Evolutionary conservation across 345 rosid species (phyloP).

Genomic region (Corchorus olitorius): DNA sequence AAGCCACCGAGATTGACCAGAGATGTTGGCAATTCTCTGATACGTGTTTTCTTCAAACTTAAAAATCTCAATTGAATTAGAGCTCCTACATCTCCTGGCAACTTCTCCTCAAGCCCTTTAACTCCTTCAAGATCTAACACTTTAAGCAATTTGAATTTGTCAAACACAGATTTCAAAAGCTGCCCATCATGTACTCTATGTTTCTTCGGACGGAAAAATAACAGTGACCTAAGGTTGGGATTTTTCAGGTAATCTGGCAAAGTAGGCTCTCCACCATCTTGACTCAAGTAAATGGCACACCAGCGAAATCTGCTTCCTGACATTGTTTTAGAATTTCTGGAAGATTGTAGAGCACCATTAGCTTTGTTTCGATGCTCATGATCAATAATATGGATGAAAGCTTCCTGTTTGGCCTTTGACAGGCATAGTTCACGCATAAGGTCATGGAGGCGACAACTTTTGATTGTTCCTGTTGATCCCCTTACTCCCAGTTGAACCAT

Average conservation of each 20-base stretch:
- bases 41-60: slow-evolving; percentile 22
- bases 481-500: slow-evolving; percentile 37
- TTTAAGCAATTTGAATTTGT: slow-evolving; percentile 22
- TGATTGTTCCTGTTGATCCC: slow-evolving; percentile 34
- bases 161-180: slow-evolving; percentile 20
- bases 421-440: slow-evolving; percentile 41
- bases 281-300: slow-evolving; percentile 16
- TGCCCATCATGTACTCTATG: background rate
- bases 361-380: slow-evolving; percentile 1
- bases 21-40: slow-evolving; percentile 16
- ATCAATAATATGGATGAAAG: slow-evolving; percentile 22
- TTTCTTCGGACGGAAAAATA: slow-evolving; percentile 25
- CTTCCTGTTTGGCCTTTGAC: slow-evolving; percentile 30
- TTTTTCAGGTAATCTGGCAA: slow-evolving; percentile 13
- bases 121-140: slow-evolving; percentile 24
- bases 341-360: slow-evolving; percentile 9
- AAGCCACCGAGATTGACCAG: slow-evolving; percentile 15
- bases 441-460: slow-evolving; percentile 41
- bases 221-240: slow-evolving; percentile 20
- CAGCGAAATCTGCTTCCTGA: slow-evolving; percentile 8
- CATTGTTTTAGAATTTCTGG: background rate
- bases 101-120: slow-evolving; percentile 23
- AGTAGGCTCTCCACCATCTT: background rate
- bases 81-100: slow-evolving; percentile 17
- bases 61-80: slow-evolving; percentile 21